Evolutionary conservation across 768 basidiomycete species (phyloP).

Genomic region (Crassisporium funariophilum): DNA sequence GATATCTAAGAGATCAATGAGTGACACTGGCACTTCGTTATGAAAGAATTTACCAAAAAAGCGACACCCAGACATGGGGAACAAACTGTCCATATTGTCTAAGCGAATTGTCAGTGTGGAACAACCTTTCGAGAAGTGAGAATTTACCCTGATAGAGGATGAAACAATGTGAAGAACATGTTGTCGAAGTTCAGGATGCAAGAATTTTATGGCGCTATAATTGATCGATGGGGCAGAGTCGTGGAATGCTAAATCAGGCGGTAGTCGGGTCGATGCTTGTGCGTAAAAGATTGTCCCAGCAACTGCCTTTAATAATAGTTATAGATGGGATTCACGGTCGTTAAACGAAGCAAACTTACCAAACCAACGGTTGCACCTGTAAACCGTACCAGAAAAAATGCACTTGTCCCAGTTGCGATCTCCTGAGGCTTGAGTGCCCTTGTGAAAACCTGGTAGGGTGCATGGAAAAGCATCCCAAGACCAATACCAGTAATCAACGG

Average conservation of each 20-base stretch:
- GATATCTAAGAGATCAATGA: slow-evolving; percentile 36
- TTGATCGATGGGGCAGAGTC: slow-evolving; percentile 51
- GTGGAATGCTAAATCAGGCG: slow-evolving; percentile 44
- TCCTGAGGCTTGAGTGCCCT: slow-evolving; percentile 65
- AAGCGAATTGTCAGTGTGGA: slow-evolving; percentile 5
- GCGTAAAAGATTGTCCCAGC: slow-evolving; percentile 76
- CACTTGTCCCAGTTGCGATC: slow-evolving; percentile 78
- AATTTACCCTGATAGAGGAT: slow-evolving; percentile 60
- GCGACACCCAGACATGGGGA: slow-evolving; percentile 68
- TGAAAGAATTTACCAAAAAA: slow-evolving; percentile 47
- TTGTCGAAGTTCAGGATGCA: slow-evolving; percentile 47
- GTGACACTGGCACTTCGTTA: slow-evolving; percentile 6
- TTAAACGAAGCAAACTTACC: slow-evolving; percentile 42
- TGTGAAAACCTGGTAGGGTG: slow-evolving; percentile 81
- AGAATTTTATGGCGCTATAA: slow-evolving; percentile 49
- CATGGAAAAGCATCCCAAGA: slow-evolving; percentile 82
- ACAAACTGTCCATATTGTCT: slow-evolving; percentile 78
- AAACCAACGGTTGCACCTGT: slow-evolving; percentile 83
- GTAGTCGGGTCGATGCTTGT: slow-evolving; percentile 49
- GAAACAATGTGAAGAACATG: slow-evolving; percentile 57
- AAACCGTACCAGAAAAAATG: slow-evolving; percentile 86
- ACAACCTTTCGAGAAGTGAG: slow-evolving; percentile 4
- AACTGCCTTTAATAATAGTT: slow-evolving; percentile 54
- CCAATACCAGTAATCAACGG: slow-evolving; percentile 77
- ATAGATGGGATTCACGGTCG: slow-evolving; percentile 6